Evolutionary conservation across 257 asterid genomes (phyloP).

Genomic region (Lycium barbarum): DNA sequence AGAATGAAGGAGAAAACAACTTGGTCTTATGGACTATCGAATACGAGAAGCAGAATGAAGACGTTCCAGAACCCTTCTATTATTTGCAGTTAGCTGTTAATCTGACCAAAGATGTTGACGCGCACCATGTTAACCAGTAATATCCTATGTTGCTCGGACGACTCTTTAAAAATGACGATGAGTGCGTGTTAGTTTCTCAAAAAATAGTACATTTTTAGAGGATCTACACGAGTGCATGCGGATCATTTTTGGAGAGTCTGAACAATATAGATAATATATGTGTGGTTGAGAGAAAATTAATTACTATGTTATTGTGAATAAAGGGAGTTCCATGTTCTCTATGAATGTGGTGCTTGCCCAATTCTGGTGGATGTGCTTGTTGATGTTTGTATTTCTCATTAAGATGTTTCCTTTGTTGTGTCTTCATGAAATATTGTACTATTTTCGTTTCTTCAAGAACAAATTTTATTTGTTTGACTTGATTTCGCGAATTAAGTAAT

Average conservation of each 20-base stretch:
- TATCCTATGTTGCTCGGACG: background rate
- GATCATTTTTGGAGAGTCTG: background rate
- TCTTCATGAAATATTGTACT: background rate
- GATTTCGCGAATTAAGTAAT: background rate
- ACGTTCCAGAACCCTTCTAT: slow-evolving; percentile 25
- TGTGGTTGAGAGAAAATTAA: background rate
- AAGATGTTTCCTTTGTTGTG: background rate
- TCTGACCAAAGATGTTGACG: background rate
- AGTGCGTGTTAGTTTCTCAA: background rate
- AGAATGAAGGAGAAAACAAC: background rate
- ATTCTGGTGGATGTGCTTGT: background rate
- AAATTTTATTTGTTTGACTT: background rate
- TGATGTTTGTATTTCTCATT: background rate
- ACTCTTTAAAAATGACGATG: background rate
- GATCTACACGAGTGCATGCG: background rate
- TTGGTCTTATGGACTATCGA: slow-evolving; percentile 38
- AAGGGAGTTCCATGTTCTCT: background rate
- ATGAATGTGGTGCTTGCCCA: background rate
- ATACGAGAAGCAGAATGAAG: slow-evolving; percentile 21
- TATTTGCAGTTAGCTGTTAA: background rate
- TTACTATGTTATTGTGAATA: background rate
- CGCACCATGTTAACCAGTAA: background rate
- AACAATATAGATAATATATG: background rate
- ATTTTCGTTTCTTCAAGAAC: background rate
- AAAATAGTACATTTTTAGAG: background rate